Evolutionary conservation across 768 basidiomycete genomes (phyloP), one percentile per base, ranked within the genome.

Genomic region (Hygrocybe punicea): DNA sequence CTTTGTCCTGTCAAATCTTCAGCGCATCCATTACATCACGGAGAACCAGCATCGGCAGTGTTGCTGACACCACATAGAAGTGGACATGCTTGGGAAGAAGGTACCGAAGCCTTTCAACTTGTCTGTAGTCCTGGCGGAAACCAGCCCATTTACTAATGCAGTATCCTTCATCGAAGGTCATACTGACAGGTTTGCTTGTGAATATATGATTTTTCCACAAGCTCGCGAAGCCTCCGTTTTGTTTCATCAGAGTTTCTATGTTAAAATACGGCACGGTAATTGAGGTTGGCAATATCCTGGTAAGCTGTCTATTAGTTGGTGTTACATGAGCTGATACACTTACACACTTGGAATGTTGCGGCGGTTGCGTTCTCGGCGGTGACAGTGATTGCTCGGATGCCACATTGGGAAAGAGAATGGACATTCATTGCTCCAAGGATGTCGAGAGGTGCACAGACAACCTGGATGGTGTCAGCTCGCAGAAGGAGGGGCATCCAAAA

Each of bases 61-160:
- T 78, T 0, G 74, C 74, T 0, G 73, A 76, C 2, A 67, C 60
- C 7, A 72, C 58, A 17, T 69, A 63, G 36, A 74, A 68, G 5
- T 65, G 71, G 10, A 73, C 62, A 1, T n/a, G 6, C 4, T 58
- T 58, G 2, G 72, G 62, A 6, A 79, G 60, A 6, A 73, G 54
- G 56, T 63, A 68, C 1, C 63, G 67, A 3, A 74, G 42, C 2
- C 53, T 56, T 6, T 63, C 62, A 2, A 72, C 24, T 10, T 65
- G 51, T n/a, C 34, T 45, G 55, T 77, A 79, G n/a, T n/a, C n/a
- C n/a, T n/a, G n/a, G n/a, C n/a, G n/a, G n/a, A n/a, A n/a, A n/a
- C n/a, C n/a, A n/a, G 67, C 68, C 77, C 77, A 78, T 45, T 68
- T 62, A n/a, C 65, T 72, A 16, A 75, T 66, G 50, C 75, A 76